phyloP scores from a whole-genome alignment of 108 stramenopile genomes.

The Cyclotella choctawhatcheeana region DNA sequence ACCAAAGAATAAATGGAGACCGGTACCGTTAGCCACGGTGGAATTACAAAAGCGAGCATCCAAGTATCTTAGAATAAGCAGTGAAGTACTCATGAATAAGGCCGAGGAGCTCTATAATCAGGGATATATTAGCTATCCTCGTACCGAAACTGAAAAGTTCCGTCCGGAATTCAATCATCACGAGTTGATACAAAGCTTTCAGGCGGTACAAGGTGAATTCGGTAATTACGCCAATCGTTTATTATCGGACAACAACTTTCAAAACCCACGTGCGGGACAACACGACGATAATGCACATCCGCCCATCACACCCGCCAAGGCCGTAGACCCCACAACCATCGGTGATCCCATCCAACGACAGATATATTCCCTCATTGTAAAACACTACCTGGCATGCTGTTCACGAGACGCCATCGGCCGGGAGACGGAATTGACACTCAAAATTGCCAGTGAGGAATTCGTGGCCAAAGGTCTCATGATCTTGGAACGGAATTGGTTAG shows the following conservation, averaged over 20 bases:
- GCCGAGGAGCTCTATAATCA: constrained; percentile 95
- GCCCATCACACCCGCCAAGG: constrained; percentile 97
- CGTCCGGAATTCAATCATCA: constrained; percentile 88
- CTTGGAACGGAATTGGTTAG: constrained; percentile 87
- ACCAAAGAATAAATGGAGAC: constrained; percentile 91
- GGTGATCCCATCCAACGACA: constrained; percentile 68
- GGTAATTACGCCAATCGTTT: constrained; percentile 73
- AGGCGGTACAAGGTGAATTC: constrained; percentile 51
- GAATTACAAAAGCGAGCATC: constrained; percentile 97
- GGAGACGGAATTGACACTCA: constrained; percentile 83
- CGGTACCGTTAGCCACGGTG: constrained; percentile 95
- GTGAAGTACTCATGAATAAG: constrained; percentile 92
- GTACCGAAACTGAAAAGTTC: constrained; percentile 98
- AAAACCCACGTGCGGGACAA: constrained; percentile 81
- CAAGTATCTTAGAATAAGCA: constrained; percentile 85
- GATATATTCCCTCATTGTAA: constrained; percentile 91
- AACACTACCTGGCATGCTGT: constrained; percentile 99
- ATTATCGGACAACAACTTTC: constrained; percentile 70
- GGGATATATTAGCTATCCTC: constrained; percentile 95
- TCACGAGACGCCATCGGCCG: constrained; percentile 92
- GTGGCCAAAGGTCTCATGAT: constrained; percentile 90
- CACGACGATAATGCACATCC: constrained; percentile 98
- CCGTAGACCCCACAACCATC: constrained; percentile 85
- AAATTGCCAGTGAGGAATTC: constrained; percentile 90
- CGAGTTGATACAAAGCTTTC: constrained; percentile 77